Evolutionary conservation across 352 stramenopile species (phyloP), one percentile per base, ranked within the genome.

Genomic region (Phytopythium delawarense): DNA sequence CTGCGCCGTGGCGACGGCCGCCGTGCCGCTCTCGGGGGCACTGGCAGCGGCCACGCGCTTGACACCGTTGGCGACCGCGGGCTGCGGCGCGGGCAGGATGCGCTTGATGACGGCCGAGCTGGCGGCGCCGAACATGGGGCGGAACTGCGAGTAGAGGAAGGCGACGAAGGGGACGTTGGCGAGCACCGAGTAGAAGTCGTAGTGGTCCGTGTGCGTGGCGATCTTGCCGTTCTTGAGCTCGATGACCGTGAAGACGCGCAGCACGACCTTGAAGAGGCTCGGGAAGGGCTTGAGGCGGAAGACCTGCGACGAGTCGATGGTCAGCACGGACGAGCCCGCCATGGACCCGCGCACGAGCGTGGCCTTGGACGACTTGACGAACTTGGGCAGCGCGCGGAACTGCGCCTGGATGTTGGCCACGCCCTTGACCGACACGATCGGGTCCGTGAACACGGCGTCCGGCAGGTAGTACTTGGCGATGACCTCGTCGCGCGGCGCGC

Each of bases 381-480:
- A 89, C 67, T 83, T 87, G 52, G 81, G 75, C 44, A 94, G 72
- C 37, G 81, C 73, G 57, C 85, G 85, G 69, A 94, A 94, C 71
- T 94, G 85, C 63, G 85, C 85, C 65, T 91, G 82, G 64, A 94
- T 88, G 65, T 94, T 92, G 57, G 88, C 83, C 40, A 91, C 54
- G 51, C 85, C 85, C 18, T 72, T 70, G 56, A 92, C 85, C 34
- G 78, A 78, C 42, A 94, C 80, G 60, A 94, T 58, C 35, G 85
- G 85, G 67, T 94, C 85, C 25, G 81, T 88, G 69, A 94, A 94
- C 18, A 87, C 78, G 34, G 85, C 85, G 57, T 92, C 81, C 16
- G 78, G 66, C 46, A 81, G 74, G 63, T 94, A 94, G 61, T 89
- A 81, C 64, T 87, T 83, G 67, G 81, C 78, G 57, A 94, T 88